Evolutionary conservation across 768 basidiomycete species (phyloP).

Genomic region (Suillus subalutaceus): DNA sequence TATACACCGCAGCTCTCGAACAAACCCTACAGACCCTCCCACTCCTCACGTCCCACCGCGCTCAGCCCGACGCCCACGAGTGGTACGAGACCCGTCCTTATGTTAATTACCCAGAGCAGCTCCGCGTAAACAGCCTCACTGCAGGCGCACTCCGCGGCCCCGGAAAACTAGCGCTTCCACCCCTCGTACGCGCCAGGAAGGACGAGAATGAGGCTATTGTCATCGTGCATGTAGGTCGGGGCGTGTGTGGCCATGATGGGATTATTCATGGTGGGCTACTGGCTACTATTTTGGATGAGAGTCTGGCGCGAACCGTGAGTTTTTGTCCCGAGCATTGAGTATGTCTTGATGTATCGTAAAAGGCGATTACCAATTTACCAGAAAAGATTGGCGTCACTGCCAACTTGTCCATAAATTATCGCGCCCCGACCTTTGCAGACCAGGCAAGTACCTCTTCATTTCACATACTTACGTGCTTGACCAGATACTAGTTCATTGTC

Average conservation of each 20-base stretch:
- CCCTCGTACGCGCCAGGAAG: conserved; percentile 69
- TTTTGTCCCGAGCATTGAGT: background rate
- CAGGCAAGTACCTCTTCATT: conserved; percentile 50
- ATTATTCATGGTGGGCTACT: conserved; percentile 93
- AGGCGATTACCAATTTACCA: conserved; percentile 88
- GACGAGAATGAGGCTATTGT: conserved; percentile 78
- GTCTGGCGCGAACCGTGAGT: conserved; percentile 76
- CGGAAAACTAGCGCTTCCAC: conserved; percentile 79
- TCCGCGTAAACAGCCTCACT: conserved; percentile 81
- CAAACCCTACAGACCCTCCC: conserved; percentile 65
- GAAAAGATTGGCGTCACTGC: conserved; percentile 94
- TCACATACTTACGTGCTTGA: background rate
- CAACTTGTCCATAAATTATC: conserved; percentile 77
- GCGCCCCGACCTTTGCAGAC: conserved; percentile 86
- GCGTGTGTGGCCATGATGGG: conserved; percentile 91
- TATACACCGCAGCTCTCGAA: conserved; percentile 66
- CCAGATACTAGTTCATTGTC: conserved; percentile 71
- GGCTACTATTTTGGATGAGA: conserved; percentile 89
- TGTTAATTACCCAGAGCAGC: conserved; percentile 64
- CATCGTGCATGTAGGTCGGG: conserved; percentile 82
- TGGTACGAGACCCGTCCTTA: conserved; percentile 87
- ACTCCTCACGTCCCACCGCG: conserved; percentile 54
- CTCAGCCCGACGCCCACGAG: conserved; percentile 48
- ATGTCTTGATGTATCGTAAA: conserved; percentile 6
- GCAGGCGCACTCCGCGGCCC: conserved; percentile 87